Evolutionary conservation across 1,284 basidiomycete species (phyloP).

Genomic region (Cronartium ribicola): DNA sequence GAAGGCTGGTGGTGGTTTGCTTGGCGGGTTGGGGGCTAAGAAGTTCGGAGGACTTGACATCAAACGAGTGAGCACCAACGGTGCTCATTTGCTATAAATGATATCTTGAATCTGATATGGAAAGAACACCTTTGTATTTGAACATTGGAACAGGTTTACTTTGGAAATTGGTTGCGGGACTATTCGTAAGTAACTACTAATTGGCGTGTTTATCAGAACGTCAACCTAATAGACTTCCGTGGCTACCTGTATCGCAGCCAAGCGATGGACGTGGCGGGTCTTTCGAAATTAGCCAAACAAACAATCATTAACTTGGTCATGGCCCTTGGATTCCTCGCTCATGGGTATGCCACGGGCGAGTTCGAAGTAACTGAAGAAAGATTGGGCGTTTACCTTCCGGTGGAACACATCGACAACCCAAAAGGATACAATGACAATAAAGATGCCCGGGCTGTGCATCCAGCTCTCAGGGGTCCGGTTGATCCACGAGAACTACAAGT

Average conservation of each 20-base stretch:
- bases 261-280: conserved; percentile 43
- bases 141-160: conserved; percentile 31
- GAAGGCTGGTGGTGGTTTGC: conserved; percentile 38
- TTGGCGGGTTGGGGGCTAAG: conserved; percentile 41
- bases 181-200: conserved; percentile 31
- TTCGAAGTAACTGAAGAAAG: conserved; percentile 87
- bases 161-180: conserved; percentile 42
- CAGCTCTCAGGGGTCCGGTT: conserved; percentile 72
- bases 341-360: conserved; percentile 55
- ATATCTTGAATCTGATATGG: not conserved
- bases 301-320: conserved; percentile 40
- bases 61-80: conserved; percentile 27
- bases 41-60: conserved; percentile 50
- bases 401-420: conserved; percentile 67
- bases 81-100: not conserved
- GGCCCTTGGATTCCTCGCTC: conserved; percentile 40
- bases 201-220: not conserved
- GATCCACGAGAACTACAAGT: conserved; percentile 55
- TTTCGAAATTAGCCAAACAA: conserved; percentile 40
- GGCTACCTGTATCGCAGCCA: conserved; percentile 15
- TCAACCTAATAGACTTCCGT: too few relatives aligned
- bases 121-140: not conserved
- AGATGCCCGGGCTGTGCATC: conserved; percentile 73
- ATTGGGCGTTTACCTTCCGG: conserved; percentile 77
- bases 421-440: conserved; percentile 47